Conservation (phyloP, 805 yeast genomes). For the Spathaspora gorwiae region DNA sequence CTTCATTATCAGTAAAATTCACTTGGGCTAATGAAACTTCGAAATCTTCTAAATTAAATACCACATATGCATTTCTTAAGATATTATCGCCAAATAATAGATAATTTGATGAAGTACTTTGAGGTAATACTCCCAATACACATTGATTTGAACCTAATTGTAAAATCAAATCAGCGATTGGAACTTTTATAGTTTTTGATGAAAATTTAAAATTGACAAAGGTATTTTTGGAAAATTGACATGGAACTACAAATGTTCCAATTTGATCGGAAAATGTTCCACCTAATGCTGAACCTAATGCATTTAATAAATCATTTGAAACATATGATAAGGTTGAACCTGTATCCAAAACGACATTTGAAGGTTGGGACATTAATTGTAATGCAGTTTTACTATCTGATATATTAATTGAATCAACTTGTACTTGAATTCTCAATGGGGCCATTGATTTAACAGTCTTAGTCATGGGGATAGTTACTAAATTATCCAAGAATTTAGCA, state of each 20-base stretch:
- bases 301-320: conserved; percentile 32
- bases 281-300: conserved; percentile 32
- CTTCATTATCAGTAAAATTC: conserved; percentile 23
- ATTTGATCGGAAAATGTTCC: conserved; percentile 37
- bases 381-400: conserved; percentile 8
- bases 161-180: conserved; percentile 31
- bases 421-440: conserved; percentile 48
- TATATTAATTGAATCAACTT: conserved; percentile 35
- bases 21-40: conserved; percentile 50
- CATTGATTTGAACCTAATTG: conserved; percentile 15
- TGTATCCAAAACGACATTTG: conserved; percentile 28
- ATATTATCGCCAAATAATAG: conserved; percentile 60
- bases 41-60: conserved; percentile 56
- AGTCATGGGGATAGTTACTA: conserved; percentile 29
- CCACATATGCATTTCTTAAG: conserved; percentile 59
- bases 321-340: conserved; percentile 40
- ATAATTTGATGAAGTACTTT: conserved; percentile 7
- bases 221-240: conserved; percentile 23
- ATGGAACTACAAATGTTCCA: conserved; percentile 46
- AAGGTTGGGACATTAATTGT: conserved; percentile 14
- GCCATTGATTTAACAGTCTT: conserved; percentile 23
- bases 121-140: conserved; percentile 23
- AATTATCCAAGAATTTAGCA: conserved; percentile 33
- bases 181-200: conserved; percentile 52
- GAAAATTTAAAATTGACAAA: conserved; percentile 46